Conservation (phyloP, 352 stramenopile genomes). For the Pythium brassicae region DNA sequence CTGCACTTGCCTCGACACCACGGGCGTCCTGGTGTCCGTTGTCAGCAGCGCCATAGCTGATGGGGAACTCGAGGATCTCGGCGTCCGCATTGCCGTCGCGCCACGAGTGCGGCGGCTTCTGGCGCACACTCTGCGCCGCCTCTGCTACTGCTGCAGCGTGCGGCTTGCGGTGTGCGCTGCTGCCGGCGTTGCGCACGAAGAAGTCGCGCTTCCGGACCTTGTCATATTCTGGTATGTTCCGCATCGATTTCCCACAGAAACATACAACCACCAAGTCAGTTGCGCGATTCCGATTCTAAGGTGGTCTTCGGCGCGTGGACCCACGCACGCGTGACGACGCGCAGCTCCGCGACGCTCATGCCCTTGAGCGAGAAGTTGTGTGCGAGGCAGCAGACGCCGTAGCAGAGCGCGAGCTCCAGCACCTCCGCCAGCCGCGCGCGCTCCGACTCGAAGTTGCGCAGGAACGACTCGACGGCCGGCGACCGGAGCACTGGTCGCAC, state of each 20-base stretch:
- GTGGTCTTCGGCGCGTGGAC: too few relatives aligned
- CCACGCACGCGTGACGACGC: slow-evolving; percentile 41
- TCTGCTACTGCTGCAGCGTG: slow-evolving; percentile 2
- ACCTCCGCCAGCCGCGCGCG: slow-evolving; percentile 45
- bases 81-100: slow-evolving; percentile 44
- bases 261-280: neutral
- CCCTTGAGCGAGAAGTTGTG: slow-evolving; percentile 61
- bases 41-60: neutral
- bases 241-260: neutral
- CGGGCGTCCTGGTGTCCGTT: neutral
- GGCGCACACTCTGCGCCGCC: slow-evolving; percentile 18
- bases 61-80: slow-evolving; percentile 4
- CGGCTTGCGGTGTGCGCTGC: neutral
- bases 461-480: slow-evolving; percentile 48
- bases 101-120: slow-evolving; percentile 67
- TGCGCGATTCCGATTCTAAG: neutral
- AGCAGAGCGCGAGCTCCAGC: slow-evolving; percentile 66
- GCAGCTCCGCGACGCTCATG: slow-evolving; percentile 57
- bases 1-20: neutral
- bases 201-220: slow-evolving; percentile 45
- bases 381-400: slow-evolving; percentile 63
- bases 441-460: slow-evolving; percentile 66
- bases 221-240: slow-evolving; percentile 30
- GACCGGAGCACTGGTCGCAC: slow-evolving; percentile 9
- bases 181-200: slow-evolving; percentile 45